Conservation (phyloP, 495 filamentous ascomycete genomes). For the Chlorociboria aeruginascens region DNA sequence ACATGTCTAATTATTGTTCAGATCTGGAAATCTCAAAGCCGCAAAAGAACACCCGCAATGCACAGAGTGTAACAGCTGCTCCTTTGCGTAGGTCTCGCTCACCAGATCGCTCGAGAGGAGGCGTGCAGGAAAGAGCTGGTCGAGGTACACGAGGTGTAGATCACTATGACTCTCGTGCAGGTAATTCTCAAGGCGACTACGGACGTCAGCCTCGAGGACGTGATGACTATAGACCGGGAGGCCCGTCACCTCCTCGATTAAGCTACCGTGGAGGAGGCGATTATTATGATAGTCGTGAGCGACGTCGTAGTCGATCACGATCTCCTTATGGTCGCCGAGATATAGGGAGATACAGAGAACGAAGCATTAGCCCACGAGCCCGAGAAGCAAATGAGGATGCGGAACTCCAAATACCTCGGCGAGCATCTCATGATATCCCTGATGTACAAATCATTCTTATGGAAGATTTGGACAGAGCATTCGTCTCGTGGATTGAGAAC, state of each 20-base stretch:
- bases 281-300: conserved; percentile 25
- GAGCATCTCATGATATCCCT: conserved; percentile 66
- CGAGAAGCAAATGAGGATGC: conserved; percentile 43
- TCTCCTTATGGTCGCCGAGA: conserved; percentile 43
- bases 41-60: conserved; percentile 61
- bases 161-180: conserved; percentile 18
- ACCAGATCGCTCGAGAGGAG: conserved; percentile 50
- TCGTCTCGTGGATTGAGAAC: conserved; percentile 69
- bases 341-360: conserved; percentile 44
- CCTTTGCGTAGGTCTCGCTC: conserved; percentile 51
- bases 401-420: conserved; percentile 57
- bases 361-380: conserved; percentile 54
- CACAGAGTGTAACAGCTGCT: conserved; percentile 1
- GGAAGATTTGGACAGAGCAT: conserved; percentile 69
- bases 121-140: conserved; percentile 17
- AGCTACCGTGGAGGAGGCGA: conserved; percentile 28
- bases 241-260: too few relatives aligned
- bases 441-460: conserved; percentile 82
- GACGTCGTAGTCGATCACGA: conserved; percentile 35
- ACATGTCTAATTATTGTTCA: conserved; percentile 22
- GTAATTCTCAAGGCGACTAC: conserved; percentile 40
- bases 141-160: conserved; percentile 15
- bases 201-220: conserved; percentile 49
- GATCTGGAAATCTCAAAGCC: conserved; percentile 91
- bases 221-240: conserved; percentile 25